Evolutionary conservation across 73 alveolate species (phyloP), one percentile per base, ranked within the genome.

Genomic region (Tetrahymena borealis): DNA sequence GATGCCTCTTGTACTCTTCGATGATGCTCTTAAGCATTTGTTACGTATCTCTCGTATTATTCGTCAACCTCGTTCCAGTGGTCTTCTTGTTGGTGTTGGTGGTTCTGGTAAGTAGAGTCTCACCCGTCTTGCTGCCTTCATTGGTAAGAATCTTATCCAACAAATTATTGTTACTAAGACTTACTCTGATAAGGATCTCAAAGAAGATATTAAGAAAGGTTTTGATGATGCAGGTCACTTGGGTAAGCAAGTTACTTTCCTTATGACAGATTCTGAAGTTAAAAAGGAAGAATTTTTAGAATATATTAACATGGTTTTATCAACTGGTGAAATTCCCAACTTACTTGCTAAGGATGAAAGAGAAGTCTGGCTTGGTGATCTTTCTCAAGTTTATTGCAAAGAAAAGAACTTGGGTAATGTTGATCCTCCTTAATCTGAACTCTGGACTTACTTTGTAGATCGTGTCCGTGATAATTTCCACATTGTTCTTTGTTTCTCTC

Each of bases 261-360:
- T 99, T 91, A 94, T 99, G 99, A 99, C 99, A 16, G 99, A 99
- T 95, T 98, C 99, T 18, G 99, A 99, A 97, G 98, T 99, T 92
- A 99, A 99, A 97, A 96, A 97, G 90, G 99, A 99, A 95, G 97
- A 97, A 91, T 99, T 99, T 98, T 97, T 99, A 91, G 99, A 99
- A 96, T 99, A 97, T 95, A 98, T 99, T 95, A 98, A 98, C 96
- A 95, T 98, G 95, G 95, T 98, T 94, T 94, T 98, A 90, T 96
- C 99, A 37, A 99, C 99, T 91, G 99, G 99, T 92, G 99, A 99
- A 97, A 98, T 99, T 78, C 99, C 99, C 31, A 99, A 99, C 90
- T 98, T 99, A 92, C 96, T 99, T 93, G 99, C 99, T 13, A 99
- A 99, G 96, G 99, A 99, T 94, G 99, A 99, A 95, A 98, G 96